These are phyloP conservation scores for Trichocladium uniseriatum DNA, from an alignment of 495 filamentous ascomycete genomes.

Conservation along the genomic window DNA sequence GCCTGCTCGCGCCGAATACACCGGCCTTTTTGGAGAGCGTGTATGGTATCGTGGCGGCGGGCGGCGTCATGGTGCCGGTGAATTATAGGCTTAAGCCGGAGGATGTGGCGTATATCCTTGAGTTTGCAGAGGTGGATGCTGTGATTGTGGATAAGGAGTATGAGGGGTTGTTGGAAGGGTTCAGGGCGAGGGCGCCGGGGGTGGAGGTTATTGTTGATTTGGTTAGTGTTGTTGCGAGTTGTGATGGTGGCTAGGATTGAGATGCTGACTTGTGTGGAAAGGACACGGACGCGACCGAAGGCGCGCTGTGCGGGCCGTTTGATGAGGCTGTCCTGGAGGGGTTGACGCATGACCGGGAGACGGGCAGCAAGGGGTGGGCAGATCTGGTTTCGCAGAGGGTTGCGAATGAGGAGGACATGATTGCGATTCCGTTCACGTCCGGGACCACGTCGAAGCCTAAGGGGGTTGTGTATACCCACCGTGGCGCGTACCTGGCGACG, in stretches of 20 bases:
- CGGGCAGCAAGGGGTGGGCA: slow-evolving; percentile 62
- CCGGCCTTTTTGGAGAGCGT: slow-evolving; percentile 87
- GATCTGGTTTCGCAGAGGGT: slow-evolving; percentile 56
- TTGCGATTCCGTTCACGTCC: slow-evolving; percentile 79
- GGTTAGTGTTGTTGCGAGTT: slow-evolving; percentile 25
- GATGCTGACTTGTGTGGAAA: slow-evolving; percentile 21
- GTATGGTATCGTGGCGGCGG: slow-evolving; percentile 81
- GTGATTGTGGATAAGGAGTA: slow-evolving; percentile 85
- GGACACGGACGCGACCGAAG: slow-evolving; percentile 72
- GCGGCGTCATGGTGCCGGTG: slow-evolving; percentile 67
- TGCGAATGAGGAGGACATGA: slow-evolving; percentile 63
- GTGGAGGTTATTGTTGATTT: slow-evolving; percentile 66
- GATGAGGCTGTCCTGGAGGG: slow-evolving; percentile 79
- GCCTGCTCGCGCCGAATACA: slow-evolving; percentile 83
- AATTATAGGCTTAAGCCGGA: slow-evolving; percentile 85
- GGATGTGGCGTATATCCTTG: slow-evolving; percentile 85
- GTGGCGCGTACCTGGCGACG: slow-evolving; percentile 76
- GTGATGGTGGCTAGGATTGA: too few species aligned
- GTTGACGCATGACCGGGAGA: slow-evolving; percentile 53
- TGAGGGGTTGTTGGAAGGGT: slow-evolving; percentile 55
- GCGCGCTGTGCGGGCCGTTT: slow-evolving; percentile 68
- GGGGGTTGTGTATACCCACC: slow-evolving; percentile 86
- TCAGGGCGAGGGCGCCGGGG: slow-evolving; percentile 45
- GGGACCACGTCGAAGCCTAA: slow-evolving; percentile 91
- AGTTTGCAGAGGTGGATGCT: slow-evolving; percentile 72